Percentiles rank a stretch among this genome's conserved stretches.
Evolutionary conservation across 257 asterid genomes (phyloP).

Genomic region (Thymus mandschuricus): DNA sequence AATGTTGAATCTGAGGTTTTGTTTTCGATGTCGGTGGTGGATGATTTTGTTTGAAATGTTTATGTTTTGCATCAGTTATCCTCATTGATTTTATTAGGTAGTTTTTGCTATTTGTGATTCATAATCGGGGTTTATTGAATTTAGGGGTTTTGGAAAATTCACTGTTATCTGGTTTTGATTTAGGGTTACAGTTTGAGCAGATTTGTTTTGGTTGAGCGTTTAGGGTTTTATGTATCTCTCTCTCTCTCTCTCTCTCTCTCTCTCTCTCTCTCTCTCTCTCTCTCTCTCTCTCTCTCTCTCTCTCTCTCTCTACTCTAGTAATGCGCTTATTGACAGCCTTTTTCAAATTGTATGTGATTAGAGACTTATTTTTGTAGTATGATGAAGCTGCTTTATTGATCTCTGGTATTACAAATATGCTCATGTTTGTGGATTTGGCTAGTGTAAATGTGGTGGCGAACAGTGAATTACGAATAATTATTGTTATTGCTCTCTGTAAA

Average conservation of each 20-base stretch:
- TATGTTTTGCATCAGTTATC: background rate
- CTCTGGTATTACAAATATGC: background rate
- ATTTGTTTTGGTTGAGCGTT: background rate
- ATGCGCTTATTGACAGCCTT: background rate
- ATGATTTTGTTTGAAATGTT: background rate
- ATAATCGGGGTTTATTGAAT: background rate
- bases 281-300: background rate
- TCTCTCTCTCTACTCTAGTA: background rate
- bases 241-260: background rate
- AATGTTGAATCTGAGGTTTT: conserved; percentile 1
- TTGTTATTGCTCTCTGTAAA: background rate
- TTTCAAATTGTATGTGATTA: background rate
- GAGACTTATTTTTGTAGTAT: background rate
- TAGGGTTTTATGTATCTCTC: background rate
- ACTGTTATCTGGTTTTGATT: background rate
- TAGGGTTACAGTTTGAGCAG: background rate
- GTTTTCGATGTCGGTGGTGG: background rate
- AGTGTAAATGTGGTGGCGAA: background rate
- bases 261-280: background rate
- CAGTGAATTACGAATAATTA: background rate
- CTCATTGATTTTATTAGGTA: background rate
- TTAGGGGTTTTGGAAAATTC: background rate
- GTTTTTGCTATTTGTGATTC: background rate
- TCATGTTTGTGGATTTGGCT: background rate
- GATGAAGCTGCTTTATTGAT: background rate